Percentiles rank a stretch among this genome's conserved stretches.
Conservation (phyloP, 345 rosid species). For the Aquilaria sinensis region DNA sequence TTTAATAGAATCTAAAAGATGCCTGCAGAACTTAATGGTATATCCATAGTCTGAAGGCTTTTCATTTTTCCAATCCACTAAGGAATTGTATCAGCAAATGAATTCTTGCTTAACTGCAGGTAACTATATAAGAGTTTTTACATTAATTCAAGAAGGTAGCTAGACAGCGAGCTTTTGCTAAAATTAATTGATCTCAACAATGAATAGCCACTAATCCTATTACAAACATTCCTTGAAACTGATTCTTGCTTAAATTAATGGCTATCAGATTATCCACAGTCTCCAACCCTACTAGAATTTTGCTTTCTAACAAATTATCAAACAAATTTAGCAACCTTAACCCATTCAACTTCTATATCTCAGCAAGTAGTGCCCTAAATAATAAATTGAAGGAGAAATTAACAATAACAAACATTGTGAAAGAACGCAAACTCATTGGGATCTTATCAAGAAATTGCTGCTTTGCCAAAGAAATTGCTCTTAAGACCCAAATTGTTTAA, state of each 20-base stretch:
- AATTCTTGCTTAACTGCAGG: conserved; percentile 55
- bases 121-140: conserved; percentile 62
- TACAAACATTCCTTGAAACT: conserved; percentile 46
- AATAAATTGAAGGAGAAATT: conserved; percentile 65
- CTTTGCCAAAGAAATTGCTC: conserved; percentile 58
- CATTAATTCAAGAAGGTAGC: conserved; percentile 55
- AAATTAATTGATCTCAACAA: conserved; percentile 61
- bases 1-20: conserved; percentile 60
- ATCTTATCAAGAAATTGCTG: conserved; percentile 67
- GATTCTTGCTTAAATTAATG: conserved; percentile 54
- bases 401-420: conserved; percentile 58
- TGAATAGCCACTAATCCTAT: conserved; percentile 72
- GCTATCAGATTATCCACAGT: conserved; percentile 56
- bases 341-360: conserved; percentile 66
- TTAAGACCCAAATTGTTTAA: conserved; percentile 76
- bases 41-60: conserved; percentile 69
- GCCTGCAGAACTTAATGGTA: conserved; percentile 50
- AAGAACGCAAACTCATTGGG: conserved; percentile 62
- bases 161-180: conserved; percentile 62
- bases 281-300: conserved; percentile 49
- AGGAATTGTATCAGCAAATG: conserved; percentile 55
- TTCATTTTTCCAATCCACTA: conserved; percentile 73
- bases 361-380: conserved; percentile 57
- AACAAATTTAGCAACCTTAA: conserved; percentile 76
- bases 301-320: conserved; percentile 59